Percentiles rank a stretch among this genome's conserved stretches.
phyloP scores from a whole-genome alignment of 2,329 filamentous ascomycete genomes.

The Aureobasidium pullulans region DNA sequence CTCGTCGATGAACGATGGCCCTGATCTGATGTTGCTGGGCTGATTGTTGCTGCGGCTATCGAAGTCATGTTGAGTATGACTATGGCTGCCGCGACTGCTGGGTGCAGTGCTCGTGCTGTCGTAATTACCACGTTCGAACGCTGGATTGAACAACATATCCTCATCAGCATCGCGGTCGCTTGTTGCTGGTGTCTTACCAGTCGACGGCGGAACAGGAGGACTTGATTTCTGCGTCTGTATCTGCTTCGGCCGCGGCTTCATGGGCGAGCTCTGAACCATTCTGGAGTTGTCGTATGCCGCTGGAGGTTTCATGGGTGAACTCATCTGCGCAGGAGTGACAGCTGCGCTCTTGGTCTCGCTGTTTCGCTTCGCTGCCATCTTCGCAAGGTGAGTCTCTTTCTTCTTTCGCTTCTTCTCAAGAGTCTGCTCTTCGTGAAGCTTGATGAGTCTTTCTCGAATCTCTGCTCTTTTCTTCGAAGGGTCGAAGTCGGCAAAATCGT shows the following conservation, averaged over 20 bases:
- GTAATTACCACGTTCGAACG: background rate
- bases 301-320: background rate
- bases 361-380: background rate
- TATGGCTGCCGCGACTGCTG: background rate
- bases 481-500: constrained; percentile 48
- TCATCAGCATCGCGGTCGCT: background rate
- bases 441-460: constrained; percentile 60
- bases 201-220: background rate
- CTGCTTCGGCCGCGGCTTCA: background rate
- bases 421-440: constrained; percentile 54
- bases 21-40: background rate
- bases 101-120: background rate
- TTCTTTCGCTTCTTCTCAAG: constrained; percentile 33
- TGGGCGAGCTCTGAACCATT: constrained; percentile 11
- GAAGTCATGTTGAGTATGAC: background rate
- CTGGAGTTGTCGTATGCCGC: background rate
- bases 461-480: constrained; percentile 54
- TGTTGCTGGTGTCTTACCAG: background rate
- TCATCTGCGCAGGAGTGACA: background rate
- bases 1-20: background rate
- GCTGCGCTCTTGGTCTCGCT: background rate
- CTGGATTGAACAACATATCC: constrained; percentile 16
- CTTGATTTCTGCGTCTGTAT: background rate
- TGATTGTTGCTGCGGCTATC: background rate
- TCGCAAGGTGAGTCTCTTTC: constrained; percentile 6